Conservation (phyloP, 768 basidiomycete genomes). For the Filobasidium wieringae region DNA sequence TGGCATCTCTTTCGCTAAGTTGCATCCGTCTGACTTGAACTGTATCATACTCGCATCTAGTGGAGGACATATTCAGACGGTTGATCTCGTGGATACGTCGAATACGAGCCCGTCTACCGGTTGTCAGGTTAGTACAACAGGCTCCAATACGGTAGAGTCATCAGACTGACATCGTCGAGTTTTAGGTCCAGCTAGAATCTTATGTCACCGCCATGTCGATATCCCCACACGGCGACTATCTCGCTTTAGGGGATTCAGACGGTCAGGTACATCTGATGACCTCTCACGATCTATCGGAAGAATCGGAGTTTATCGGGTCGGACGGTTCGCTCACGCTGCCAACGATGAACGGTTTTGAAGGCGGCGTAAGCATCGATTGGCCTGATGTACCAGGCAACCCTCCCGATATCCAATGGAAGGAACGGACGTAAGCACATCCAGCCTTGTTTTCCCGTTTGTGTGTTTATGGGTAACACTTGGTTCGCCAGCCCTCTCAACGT, state of each 20-base stretch:
- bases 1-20: slow-evolving; percentile 71
- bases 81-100: too few species aligned
- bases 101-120: too few species aligned
- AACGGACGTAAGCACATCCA: slow-evolving; percentile 53
- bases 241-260: slow-evolving; percentile 83
- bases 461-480: background rate
- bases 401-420: slow-evolving; percentile 67
- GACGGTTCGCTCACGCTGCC: slow-evolving; percentile 21
- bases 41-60: background rate
- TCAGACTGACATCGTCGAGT: too few species aligned
- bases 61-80: too few species aligned
- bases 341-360: slow-evolving; percentile 78
- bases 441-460: background rate
- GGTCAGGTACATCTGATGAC: slow-evolving; percentile 73
- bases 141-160: too few species aligned
- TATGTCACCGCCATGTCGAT: slow-evolving; percentile 69
- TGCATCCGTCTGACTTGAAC: slow-evolving; percentile 27
- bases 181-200: slow-evolving; percentile 59
- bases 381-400: slow-evolving; percentile 59
- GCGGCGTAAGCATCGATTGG: slow-evolving; percentile 57
- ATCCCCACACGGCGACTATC: slow-evolving; percentile 75
- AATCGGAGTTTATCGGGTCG: slow-evolving; percentile 32
- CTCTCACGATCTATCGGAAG: slow-evolving; percentile 49
- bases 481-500: slow-evolving; percentile 63
- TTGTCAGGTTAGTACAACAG: too few species aligned